phyloP scores from a whole-genome alignment of 2,329 filamentous ascomycete species.

The Penicillium sp. region DNA sequence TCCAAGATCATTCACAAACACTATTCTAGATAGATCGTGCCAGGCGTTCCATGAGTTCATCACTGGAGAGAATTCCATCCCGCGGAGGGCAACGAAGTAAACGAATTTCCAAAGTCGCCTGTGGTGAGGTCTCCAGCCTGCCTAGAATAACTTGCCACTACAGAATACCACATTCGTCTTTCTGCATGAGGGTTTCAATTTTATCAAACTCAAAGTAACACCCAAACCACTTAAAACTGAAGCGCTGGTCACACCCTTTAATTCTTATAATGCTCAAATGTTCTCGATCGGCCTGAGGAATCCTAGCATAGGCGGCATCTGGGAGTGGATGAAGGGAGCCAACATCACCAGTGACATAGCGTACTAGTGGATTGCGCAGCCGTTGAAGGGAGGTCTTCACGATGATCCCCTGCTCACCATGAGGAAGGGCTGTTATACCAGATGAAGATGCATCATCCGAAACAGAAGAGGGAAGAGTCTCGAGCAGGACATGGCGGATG shows the following conservation, averaged over 20 bases:
- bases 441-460: too few species aligned
- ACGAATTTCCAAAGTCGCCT: too few species aligned
- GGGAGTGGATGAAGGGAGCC: conserved; percentile 43
- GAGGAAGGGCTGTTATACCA: too few species aligned
- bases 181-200: too few species aligned
- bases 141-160: too few species aligned
- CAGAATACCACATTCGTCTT: too few species aligned
- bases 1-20: too few species aligned
- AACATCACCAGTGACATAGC: conserved; percentile 48
- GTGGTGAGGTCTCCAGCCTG: too few species aligned
- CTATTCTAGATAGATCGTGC: too few species aligned
- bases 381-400: conserved; percentile 46
- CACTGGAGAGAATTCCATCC: too few species aligned
- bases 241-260: conserved; percentile 43
- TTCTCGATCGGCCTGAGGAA: conserved; percentile 20
- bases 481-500: conserved; percentile 37
- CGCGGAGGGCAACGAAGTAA: too few species aligned
- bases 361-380: conserved; percentile 46
- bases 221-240: conserved; percentile 49
- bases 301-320: neutral
- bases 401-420: conserved; percentile 40
- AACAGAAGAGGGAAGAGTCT: conserved; percentile 33
- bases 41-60: too few species aligned
- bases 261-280: conserved; percentile 36
- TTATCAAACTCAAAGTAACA: neutral